Evolutionary conservation across 805 yeast species (phyloP), one percentile per base, ranked within the genome.

Genomic region (Candida tibetensis): DNA sequence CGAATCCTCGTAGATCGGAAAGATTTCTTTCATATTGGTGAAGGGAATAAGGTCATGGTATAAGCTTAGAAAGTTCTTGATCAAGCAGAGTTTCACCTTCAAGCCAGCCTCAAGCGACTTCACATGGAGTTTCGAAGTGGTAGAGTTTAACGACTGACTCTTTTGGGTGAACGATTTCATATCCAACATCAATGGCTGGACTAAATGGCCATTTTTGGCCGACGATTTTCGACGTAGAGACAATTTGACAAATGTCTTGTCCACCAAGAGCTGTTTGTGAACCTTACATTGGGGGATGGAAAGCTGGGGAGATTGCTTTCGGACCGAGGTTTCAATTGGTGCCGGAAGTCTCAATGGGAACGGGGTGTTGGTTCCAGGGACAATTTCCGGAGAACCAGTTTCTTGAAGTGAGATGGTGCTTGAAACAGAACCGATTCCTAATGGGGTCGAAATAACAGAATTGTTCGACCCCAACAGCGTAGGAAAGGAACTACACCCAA

Each of bases 101-200:
- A 78, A 65, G 14, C 76, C 77, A 2, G 79, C 76, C 26, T 77
- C 76, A 15, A 76, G 52, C 9, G 77, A 76, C 42, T 64, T 68
- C 9, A 64, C 49, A 39, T 67, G 71, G 16, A 65, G 53, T 39
- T 66, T 68, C 0, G 63, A 49, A 23, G 47, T 50, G 18, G 37
- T 12, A n/a, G 21, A 21, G 19, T 22, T 25, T 15, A 32, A 16
- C 8, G 34, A 13, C 4, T 19, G 21, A 15, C 8, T 14, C 30
- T 45, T 18, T 35, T 27, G 4, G n/a, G n/a, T n/a, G n/a, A n/a
- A n/a, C n/a, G n/a, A n/a, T n/a, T n/a, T n/a, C n/a, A n/a, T n/a
- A 10, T 21, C 10, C 9, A 7, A 7, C 25, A 21, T 21, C 25
- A 21, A 21, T 7, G 25, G 10, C 25, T 7, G 25, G 9, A 21